These are phyloP conservation scores for Emergomyces pasteurianus DNA, from an alignment of 2,329 filamentous ascomycete species.

Conservation along the genomic window DNA sequence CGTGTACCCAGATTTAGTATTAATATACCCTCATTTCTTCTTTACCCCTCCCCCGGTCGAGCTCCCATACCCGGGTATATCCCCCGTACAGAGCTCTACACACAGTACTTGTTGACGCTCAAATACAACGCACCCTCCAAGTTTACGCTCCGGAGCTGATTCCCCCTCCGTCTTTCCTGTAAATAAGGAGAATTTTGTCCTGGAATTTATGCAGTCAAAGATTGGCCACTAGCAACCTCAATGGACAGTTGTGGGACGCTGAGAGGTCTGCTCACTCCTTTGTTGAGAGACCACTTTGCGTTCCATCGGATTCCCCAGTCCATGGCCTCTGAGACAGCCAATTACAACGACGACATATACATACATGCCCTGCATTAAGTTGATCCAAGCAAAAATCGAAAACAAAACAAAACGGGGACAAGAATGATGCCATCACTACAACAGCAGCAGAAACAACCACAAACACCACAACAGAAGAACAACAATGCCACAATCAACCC, in stretches of 20 bases:
- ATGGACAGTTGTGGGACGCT: slow-evolving; percentile 39
- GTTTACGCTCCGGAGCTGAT: background rate
- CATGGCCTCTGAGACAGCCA: slow-evolving; percentile 10
- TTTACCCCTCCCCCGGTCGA: background rate
- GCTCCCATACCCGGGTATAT: background rate
- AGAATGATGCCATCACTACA: slow-evolving; percentile 9
- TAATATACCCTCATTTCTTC: background rate
- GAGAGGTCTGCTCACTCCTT: slow-evolving; percentile 39
- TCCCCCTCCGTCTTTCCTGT: background rate
- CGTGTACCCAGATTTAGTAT: background rate
- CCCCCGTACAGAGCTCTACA: background rate
- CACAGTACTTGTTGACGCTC: background rate
- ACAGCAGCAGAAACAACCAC: slow-evolving; percentile 24
- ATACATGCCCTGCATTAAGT: background rate
- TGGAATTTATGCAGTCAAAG: background rate
- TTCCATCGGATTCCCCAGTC: slow-evolving; percentile 40
- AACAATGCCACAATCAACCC: slow-evolving; percentile 7
- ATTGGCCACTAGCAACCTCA: slow-evolving; percentile 8
- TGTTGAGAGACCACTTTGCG: slow-evolving; percentile 40
- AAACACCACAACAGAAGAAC: slow-evolving; percentile 16
- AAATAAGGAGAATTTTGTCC: background rate
- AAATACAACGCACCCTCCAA: no score
- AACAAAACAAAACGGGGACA: background rate
- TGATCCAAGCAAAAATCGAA: background rate
- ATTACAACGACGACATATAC: background rate